Percentiles rank a stretch among this genome's conserved stretches.
Evolutionary conservation across 352 stramenopile species (phyloP).

Genomic region (Phytopythium mirpurense): DNA sequence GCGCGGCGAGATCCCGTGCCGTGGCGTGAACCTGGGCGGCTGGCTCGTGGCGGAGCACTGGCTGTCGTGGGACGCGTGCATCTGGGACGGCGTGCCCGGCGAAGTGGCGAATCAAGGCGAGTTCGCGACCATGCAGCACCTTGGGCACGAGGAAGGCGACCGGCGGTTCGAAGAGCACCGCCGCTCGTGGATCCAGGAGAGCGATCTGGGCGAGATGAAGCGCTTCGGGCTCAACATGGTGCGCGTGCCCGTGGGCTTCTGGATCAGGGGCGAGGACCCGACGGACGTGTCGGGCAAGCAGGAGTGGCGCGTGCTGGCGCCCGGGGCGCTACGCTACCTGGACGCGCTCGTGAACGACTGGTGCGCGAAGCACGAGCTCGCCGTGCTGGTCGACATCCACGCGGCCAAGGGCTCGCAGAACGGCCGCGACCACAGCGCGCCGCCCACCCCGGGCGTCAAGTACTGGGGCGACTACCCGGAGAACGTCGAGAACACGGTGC

Average conservation of each 20-base stretch:
- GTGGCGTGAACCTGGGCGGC: conserved; percentile 79
- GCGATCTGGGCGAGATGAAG: conserved; percentile 66
- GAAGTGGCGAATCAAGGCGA: conserved; percentile 44
- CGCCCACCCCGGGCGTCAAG: conserved; percentile 25
- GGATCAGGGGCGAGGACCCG: conserved; percentile 51
- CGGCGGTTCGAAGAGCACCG: conserved; percentile 71
- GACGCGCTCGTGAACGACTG: conserved; percentile 79
- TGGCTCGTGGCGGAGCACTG: conserved; percentile 84
- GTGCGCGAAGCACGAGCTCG: conserved; percentile 51
- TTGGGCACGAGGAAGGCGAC: conserved; percentile 44
- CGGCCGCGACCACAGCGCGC: conserved; percentile 67
- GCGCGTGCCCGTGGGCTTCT: conserved; percentile 75
- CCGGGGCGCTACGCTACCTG: conserved; percentile 47
- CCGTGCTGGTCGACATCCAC: conserved; percentile 81
- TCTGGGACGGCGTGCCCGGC: conserved; percentile 75
- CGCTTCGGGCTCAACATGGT: conserved; percentile 65
- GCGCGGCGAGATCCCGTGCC: conserved; percentile 30
- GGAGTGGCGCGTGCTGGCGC: conserved; percentile 36
- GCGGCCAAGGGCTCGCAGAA: conserved; percentile 75
- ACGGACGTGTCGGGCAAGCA: conserved; percentile 46
- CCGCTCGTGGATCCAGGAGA: conserved; percentile 68
- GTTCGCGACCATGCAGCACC: conserved; percentile 41
- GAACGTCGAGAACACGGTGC: conserved; percentile 67
- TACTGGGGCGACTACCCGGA: conserved; percentile 49
- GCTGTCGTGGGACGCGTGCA: conserved; percentile 73